Percentiles rank a stretch among this genome's conserved stretches.
Evolutionary conservation across 768 basidiomycete genomes (phyloP).

Genomic region (Boletus rufocinnamomeus): DNA sequence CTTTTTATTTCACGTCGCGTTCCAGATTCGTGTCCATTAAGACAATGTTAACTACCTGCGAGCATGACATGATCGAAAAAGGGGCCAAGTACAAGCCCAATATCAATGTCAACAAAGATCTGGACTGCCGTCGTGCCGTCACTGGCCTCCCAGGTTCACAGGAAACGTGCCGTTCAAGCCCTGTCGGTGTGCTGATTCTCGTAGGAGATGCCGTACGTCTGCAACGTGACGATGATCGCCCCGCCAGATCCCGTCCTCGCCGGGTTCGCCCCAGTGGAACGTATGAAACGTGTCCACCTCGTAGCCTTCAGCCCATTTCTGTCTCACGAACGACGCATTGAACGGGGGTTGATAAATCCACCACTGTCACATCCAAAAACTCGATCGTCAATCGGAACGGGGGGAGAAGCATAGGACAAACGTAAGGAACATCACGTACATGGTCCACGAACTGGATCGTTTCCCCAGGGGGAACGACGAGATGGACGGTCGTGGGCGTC

Average conservation of each 20-base stretch:
- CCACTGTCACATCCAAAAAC: constrained; percentile 33
- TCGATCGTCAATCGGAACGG: neutral
- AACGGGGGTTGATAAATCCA: constrained; percentile 52
- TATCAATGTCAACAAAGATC: neutral
- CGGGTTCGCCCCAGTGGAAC: constrained; percentile 50
- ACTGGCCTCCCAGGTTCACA: neutral
- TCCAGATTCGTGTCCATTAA: neutral
- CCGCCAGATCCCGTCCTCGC: constrained; percentile 37
- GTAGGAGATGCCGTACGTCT: constrained; percentile 39
- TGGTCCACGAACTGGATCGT: constrained; percentile 50
- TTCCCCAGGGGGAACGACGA: constrained; percentile 42
- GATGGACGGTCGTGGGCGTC: constrained; percentile 46
- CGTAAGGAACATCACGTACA: constrained; percentile 27
- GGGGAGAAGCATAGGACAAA: neutral
- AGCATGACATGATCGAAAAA: neutral
- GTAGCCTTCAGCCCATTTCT: constrained; percentile 46
- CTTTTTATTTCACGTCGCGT: neutral
- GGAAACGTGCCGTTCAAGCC: constrained; percentile 32
- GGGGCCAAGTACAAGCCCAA: neutral
- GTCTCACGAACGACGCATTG: constrained; percentile 46
- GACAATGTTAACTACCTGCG: neutral
- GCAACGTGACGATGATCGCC: constrained; percentile 36
- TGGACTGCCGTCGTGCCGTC: neutral
- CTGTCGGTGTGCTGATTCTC: constrained; percentile 44
- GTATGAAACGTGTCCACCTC: constrained; percentile 56